Percentiles rank a stretch among this genome's conserved stretches.
Conservation (phyloP, 1,139 yeast genomes). For the Debaryomyces psychrophilus region DNA sequence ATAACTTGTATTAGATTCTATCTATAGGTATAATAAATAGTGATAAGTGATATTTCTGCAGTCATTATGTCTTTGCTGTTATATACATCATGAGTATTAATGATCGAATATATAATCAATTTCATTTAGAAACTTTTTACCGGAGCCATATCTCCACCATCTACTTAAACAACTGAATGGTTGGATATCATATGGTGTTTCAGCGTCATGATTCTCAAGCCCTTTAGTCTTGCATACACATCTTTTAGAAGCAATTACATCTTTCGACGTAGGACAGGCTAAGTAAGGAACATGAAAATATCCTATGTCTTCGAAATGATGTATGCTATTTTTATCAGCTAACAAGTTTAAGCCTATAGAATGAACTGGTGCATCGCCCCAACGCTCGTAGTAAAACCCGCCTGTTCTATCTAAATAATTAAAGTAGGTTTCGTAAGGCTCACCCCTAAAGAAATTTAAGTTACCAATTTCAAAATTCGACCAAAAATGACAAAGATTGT, state of each 20-base stretch:
- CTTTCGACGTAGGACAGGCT: constrained; percentile 72
- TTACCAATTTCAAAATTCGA: constrained; percentile 89
- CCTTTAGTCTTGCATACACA: constrained; percentile 64
- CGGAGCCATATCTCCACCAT: constrained; percentile 83
- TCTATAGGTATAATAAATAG: background rate
- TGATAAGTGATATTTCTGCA: too few species aligned
- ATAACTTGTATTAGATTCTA: constrained; percentile 12
- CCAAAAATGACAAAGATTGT: constrained; percentile 95
- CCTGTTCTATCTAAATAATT: constrained; percentile 70
- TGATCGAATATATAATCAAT: constrained; percentile 21
- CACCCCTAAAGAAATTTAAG: constrained; percentile 76
- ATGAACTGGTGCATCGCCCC: constrained; percentile 99
- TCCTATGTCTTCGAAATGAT: constrained; percentile 91
- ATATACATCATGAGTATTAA: too few species aligned
- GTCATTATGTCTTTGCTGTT: too few species aligned
- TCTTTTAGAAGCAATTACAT: constrained; percentile 55
- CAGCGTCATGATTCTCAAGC: constrained; percentile 39
- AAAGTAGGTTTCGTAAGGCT: constrained; percentile 69
- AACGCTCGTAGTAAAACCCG: constrained; percentile 88
- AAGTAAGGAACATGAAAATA: constrained; percentile 82
- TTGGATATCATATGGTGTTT: constrained; percentile 54
- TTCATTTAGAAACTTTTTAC: constrained; percentile 52
- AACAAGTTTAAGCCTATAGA: constrained; percentile 72
- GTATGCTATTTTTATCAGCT: constrained; percentile 68
- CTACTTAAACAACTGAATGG: constrained; percentile 74